These are phyloP conservation scores for Colletotrichum horii DNA, from an alignment of 2,329 filamentous ascomycete species.

Conservation along the genomic window DNA sequence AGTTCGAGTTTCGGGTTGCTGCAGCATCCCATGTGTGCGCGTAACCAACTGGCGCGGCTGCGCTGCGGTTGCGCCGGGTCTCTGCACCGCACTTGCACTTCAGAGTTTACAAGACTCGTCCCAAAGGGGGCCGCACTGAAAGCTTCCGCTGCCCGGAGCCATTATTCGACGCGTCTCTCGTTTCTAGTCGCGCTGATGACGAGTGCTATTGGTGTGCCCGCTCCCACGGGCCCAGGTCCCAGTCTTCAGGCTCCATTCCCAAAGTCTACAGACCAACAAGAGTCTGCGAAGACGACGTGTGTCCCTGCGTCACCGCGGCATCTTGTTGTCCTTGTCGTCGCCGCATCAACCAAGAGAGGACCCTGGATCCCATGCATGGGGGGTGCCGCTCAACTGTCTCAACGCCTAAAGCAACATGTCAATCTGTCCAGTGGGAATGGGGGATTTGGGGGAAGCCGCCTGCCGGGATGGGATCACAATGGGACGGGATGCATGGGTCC, in stretches of 20 bases:
- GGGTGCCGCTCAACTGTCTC: conserved; percentile 7
- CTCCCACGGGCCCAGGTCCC: background rate
- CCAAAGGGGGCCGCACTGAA: background rate
- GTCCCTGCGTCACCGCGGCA: conserved; percentile 1
- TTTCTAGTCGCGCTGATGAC: conserved; percentile 1
- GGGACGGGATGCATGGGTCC: conserved; percentile 2
- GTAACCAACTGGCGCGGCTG: background rate
- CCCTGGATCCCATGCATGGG: conserved; percentile 8
- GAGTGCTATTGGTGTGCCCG: background rate
- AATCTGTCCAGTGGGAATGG: conserved; percentile 6
- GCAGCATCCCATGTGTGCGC: background rate
- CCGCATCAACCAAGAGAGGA: conserved; percentile 15
- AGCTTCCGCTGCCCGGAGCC: background rate
- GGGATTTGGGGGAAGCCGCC: background rate
- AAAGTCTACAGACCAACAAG: background rate
- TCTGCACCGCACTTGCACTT: background rate
- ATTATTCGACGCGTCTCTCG: conserved; percentile 1
- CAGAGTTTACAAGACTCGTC: conserved; percentile 6
- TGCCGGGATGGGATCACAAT: conserved; percentile 5
- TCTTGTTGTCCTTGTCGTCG: conserved; percentile 12
- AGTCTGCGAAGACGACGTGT: background rate
- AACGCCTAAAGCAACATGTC: conserved; percentile 8
- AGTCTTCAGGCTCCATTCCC: background rate
- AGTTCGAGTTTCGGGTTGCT: background rate
- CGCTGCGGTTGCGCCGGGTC: background rate